These are phyloP conservation scores for Pisolithus tinctorius DNA, from an alignment of 768 basidiomycete genomes.

Conservation along the genomic window DNA sequence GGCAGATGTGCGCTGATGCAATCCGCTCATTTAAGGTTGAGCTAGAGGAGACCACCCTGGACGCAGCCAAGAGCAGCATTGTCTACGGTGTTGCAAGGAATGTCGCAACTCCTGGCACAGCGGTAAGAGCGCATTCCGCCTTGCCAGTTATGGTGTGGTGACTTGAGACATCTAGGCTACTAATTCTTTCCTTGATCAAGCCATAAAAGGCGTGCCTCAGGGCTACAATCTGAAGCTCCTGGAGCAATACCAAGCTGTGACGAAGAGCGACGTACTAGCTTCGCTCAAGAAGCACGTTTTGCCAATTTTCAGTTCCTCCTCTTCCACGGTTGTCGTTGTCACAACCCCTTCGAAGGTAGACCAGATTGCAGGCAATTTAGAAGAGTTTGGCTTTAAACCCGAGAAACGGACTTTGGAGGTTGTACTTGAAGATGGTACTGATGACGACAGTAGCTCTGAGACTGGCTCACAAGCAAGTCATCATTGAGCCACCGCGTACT, in stretches of 20 bases:
- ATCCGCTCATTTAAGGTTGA: conserved; percentile 46
- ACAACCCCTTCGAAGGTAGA: conserved; percentile 77
- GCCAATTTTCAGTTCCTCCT: conserved; percentile 73
- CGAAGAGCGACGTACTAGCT: conserved; percentile 66
- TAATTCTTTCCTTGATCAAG: conserved; percentile 85
- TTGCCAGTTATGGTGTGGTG: conserved; percentile 1
- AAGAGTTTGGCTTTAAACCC: conserved; percentile 68
- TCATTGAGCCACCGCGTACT: not conserved
- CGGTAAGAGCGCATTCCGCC: conserved; percentile 44
- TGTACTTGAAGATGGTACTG: conserved; percentile 40
- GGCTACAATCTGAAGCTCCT: conserved; percentile 72
- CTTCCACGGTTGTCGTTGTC: conserved; percentile 76
- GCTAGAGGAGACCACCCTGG: conserved; percentile 73
- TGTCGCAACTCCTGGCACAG: conserved; percentile 81
- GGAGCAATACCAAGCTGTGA: conserved; percentile 72
- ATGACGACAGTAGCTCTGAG: conserved; percentile 29
- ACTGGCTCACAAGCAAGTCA: conserved; percentile 17
- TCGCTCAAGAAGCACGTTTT: conserved; percentile 70
- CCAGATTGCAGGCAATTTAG: conserved; percentile 59
- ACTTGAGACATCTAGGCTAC: conserved; percentile 46
- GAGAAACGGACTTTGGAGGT: conserved; percentile 63
- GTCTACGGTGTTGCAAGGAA: conserved; percentile 76
- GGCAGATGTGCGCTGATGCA: conserved; percentile 1
- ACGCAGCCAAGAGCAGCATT: conserved; percentile 88
- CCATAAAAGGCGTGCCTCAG: conserved; percentile 76